Conservation (phyloP, 148 eudicot species). For the Rhododendron kiyosumense region DNA sequence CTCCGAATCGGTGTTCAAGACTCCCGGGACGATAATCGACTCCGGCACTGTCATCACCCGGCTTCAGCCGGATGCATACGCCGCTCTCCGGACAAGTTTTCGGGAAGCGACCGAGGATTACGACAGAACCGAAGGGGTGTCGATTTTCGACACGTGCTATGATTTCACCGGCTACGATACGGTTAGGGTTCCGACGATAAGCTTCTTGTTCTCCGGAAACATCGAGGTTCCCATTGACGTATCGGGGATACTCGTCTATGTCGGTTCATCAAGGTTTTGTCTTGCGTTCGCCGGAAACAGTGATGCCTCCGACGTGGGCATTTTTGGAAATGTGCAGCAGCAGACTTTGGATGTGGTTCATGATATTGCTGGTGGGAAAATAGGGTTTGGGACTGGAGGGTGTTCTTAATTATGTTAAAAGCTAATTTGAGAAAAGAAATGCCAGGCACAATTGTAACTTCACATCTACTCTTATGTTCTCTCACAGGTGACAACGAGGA, state of each 20-base stretch:
- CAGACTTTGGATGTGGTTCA: slow-evolving; percentile 54
- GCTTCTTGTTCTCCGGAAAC: slow-evolving; percentile 38
- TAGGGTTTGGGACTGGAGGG: slow-evolving; percentile 61
- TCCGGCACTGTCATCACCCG: slow-evolving; percentile 83
- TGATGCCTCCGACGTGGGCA: slow-evolving; percentile 26
- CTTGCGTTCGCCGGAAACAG: slow-evolving; percentile 70
- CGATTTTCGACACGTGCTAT: slow-evolving; percentile 67
- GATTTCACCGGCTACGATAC: slow-evolving; percentile 36
- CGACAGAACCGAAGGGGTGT: slow-evolving; percentile 35
- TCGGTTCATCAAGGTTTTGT: slow-evolving; percentile 30
- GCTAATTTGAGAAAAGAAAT: too few relatives aligned
- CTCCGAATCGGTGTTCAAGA: slow-evolving; percentile 40
- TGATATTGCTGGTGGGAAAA: slow-evolving; percentile 63
- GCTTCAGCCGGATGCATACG: slow-evolving; percentile 58
- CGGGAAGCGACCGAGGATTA: slow-evolving; percentile 40
- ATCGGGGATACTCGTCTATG: slow-evolving; percentile 36
- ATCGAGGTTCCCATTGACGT: slow-evolving; percentile 25
- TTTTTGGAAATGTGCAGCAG: slow-evolving; percentile 70
- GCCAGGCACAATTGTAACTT: too few relatives aligned
- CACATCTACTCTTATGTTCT: too few relatives aligned
- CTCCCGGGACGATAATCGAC: slow-evolving; percentile 53
- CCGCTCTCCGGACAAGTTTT: slow-evolving; percentile 39
- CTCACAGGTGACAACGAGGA: too few relatives aligned
- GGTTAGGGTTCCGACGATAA: slow-evolving; percentile 40
- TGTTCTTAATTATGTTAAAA: slow-evolving; percentile 19